phyloP scores from a whole-genome alignment of 805 yeast species.

The Hanseniaspora valbyensis region DNA sequence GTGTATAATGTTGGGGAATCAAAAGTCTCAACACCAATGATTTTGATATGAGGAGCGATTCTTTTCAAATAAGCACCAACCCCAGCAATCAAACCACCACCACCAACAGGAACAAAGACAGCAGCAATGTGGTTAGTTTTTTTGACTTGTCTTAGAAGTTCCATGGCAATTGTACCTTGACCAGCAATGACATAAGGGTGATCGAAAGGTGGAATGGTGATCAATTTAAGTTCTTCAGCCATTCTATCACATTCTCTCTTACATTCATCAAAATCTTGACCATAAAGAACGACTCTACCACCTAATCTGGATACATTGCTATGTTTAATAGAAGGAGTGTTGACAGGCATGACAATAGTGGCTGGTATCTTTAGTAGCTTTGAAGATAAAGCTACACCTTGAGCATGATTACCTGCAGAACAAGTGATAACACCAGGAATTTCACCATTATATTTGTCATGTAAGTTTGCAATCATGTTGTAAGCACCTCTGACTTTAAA shows the following conservation, averaged over 20 bases:
- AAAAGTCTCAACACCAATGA: slow-evolving; percentile 89
- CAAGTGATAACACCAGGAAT: slow-evolving; percentile 82
- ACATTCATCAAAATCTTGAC: slow-evolving; percentile 93
- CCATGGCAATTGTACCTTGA: slow-evolving; percentile 95
- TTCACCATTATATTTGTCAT: slow-evolving; percentile 29
- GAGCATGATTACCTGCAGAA: slow-evolving; percentile 98
- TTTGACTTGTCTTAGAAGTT: slow-evolving; percentile 75
- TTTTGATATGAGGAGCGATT: slow-evolving; percentile 92
- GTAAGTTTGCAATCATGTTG: slow-evolving; percentile 86
- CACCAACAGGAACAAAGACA: slow-evolving; percentile 88
- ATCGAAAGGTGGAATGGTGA: slow-evolving; percentile 95
- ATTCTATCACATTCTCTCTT: slow-evolving; percentile 78
- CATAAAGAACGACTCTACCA: slow-evolving; percentile 82
- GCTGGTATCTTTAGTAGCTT: slow-evolving; percentile 77
- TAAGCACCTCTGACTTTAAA: slow-evolving; percentile 96
- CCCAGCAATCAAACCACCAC: slow-evolving; percentile 94
- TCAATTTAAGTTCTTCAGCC: slow-evolving; percentile 55
- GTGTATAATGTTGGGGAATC: slow-evolving; percentile 90
- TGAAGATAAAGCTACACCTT: slow-evolving; percentile 94
- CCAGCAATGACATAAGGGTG: slow-evolving; percentile 98
- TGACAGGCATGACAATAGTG: slow-evolving; percentile 95
- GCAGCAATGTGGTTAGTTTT: slow-evolving; percentile 56
- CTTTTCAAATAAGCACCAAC: slow-evolving; percentile 81
- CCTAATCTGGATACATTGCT: slow-evolving; percentile 87
- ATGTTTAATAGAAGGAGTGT: slow-evolving; percentile 90